Percentiles rank a stretch among this genome's conserved stretches.
Evolutionary conservation across 331 rosid genomes (phyloP).

Genomic region (Arachis monticola): DNA sequence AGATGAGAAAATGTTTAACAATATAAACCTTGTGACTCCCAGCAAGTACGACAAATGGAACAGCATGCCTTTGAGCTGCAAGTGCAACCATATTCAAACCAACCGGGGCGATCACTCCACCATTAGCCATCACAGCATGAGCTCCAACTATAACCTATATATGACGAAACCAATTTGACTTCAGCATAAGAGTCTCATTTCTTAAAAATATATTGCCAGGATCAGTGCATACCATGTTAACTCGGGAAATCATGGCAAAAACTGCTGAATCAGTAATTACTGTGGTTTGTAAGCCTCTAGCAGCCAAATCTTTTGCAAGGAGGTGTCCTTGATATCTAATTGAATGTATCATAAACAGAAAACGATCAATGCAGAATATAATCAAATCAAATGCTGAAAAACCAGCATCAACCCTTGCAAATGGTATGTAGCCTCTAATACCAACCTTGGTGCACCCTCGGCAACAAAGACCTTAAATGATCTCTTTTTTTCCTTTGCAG

Average conservation of each 20-base stretch:
- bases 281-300: slow-evolving; percentile 92
- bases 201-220: slow-evolving; percentile 1
- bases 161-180: slow-evolving; percentile 33
- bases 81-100: slow-evolving; percentile 98
- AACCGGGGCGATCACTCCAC: slow-evolving; percentile 91
- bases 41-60: slow-evolving; percentile 96
- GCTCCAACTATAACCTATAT: slow-evolving; percentile 95
- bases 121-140: slow-evolving; percentile 98
- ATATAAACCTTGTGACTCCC: slow-evolving; percentile 92
- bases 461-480: slow-evolving; percentile 91
- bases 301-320: slow-evolving; percentile 89
- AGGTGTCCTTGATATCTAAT: slow-evolving; percentile 88
- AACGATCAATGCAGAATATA: slow-evolving; percentile 16
- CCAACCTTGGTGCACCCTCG: slow-evolving; percentile 98
- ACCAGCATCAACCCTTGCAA: slow-evolving; percentile 15
- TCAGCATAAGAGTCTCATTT: slow-evolving; percentile 19
- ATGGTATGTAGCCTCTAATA: slow-evolving; percentile 27
- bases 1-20: slow-evolving; percentile 8
- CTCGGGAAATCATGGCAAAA: slow-evolving; percentile 96
- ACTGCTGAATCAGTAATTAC: slow-evolving; percentile 92
- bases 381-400: slow-evolving; percentile 20
- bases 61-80: slow-evolving; percentile 97
- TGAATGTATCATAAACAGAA: slow-evolving; percentile 20
- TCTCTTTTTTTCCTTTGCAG: slow-evolving; percentile 91
- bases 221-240: slow-evolving; percentile 79